Base-by-base conservation (phyloP, 2,329 filamentous ascomycete genomes). In the Paecilomyces formosus region DNA sequence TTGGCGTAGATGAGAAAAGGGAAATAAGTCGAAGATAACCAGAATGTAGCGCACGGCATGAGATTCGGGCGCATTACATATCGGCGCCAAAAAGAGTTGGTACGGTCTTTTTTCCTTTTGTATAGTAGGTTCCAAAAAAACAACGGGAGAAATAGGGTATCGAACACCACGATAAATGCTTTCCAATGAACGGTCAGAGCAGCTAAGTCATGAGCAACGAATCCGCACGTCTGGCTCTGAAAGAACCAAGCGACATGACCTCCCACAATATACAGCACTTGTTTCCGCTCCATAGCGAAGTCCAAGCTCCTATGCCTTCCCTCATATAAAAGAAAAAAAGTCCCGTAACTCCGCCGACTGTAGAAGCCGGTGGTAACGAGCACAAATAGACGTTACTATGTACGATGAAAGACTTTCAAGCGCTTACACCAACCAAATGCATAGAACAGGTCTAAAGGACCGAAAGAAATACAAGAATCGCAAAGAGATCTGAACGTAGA, bases 141-240 rank as follows among this genome's bases (percentile, higher is more conserved):
- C 68, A 72, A 68, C 67, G 64, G 65, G 67, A 66, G 56, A 63
- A 64, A 61, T 66, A 72, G 72, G 72, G 72, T 74, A 75, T 74
- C 72, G 60, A 74, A 75, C 72, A 75, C 72, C 72, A 69, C 70
- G 66, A 71, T 64, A 72, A 72, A 74, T 74, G 72, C 71, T 73
- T 67, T 64, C 64, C 61, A 59, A 58, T 58, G 61, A 57, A 59
- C 63, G 53, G 50, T 30, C 28, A 64, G 60, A 58, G 60, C 66
- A 63, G 64, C 70, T 61, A 69, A 66, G 67, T 72, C 70, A 68
- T 72, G 66, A 71, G 65, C 68, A 52, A 26, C 51, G 13, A 45
- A 55, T 52, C 50, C 50, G 26, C 21, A 21, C 15, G 26, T n/a
- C 21, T 45, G 39, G 39, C 35, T 21, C 39, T 45, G n/a, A n/a